A percentile compares a stretch with the other conserved stretches of the same genome.
These are phyloP conservation scores for Choricystis sp. DNA, from an alignment of 139 green algal species.

Conservation along the genomic window DNA sequence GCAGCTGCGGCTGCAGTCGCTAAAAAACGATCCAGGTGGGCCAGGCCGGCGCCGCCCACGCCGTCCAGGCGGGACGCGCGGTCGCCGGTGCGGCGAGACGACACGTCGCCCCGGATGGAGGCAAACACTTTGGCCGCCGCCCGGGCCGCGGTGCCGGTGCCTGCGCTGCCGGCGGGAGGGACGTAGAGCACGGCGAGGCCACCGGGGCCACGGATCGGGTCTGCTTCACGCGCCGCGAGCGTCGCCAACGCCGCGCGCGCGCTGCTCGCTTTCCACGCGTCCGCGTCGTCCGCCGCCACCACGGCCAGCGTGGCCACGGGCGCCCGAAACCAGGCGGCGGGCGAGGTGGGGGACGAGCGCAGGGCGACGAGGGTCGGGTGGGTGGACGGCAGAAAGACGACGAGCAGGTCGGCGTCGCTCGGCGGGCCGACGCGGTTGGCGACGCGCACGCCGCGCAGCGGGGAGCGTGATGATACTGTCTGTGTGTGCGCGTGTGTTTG, in stretches of 20 bases:
- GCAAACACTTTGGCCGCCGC: background rate
- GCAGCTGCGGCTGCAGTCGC: too few species aligned
- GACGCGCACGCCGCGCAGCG: background rate
- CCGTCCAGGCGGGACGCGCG: background rate
- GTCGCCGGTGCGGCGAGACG: too few species aligned
- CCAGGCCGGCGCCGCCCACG: background rate
- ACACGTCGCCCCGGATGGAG: background rate
- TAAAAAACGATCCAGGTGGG: background rate
- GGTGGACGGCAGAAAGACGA: background rate
- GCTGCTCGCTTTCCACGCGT: background rate
- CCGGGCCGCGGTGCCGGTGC: too few species aligned
- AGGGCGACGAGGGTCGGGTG: background rate
- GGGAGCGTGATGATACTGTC: background rate
- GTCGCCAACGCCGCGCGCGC: background rate
- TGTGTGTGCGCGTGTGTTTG: background rate
- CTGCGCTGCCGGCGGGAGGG: too few species aligned
- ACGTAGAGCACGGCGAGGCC: background rate
- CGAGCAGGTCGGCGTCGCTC: background rate
- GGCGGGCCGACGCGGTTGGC: background rate
- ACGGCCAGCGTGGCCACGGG: background rate
- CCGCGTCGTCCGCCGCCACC: background rate
- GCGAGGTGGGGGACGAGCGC: too few species aligned
- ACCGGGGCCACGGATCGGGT: too few species aligned
- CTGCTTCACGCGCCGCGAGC: background rate
- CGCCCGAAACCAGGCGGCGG: background rate